Conservation (phyloP, 225 moss, liverwort and hornwort species). For the Pseudisothecium myosuroides region DNA sequence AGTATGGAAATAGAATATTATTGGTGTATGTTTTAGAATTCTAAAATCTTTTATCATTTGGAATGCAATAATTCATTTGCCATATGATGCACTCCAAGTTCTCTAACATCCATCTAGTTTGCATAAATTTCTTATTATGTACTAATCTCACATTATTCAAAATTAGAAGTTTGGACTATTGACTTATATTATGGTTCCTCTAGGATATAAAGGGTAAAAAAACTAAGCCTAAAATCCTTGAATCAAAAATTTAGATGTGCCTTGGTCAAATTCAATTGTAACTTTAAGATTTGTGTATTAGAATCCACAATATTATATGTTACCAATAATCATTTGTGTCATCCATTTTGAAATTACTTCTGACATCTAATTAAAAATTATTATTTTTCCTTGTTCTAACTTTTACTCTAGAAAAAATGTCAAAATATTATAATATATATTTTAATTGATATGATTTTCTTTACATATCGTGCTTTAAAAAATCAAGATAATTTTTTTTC, state of each 20-base stretch:
- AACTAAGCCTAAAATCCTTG: neutral
- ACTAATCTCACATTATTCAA: neutral
- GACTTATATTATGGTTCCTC: accelerated
- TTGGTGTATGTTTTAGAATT: neutral
- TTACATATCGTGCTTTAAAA: neutral
- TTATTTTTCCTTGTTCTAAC: neutral
- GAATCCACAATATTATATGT: neutral
- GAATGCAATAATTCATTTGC: neutral
- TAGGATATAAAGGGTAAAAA: no score
- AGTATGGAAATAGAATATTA: accelerated
- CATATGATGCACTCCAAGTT: neutral
- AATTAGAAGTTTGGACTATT: neutral
- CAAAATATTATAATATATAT: neutral
- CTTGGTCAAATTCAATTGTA: neutral
- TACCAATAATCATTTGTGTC: neutral
- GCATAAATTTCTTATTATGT: neutral
- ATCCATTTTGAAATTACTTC: neutral
- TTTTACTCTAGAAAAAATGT: no score
- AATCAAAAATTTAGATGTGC: accelerated
- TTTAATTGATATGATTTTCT: no score
- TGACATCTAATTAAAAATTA: no score
- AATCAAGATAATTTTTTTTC: neutral
- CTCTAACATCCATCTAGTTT: neutral
- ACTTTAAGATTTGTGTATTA: no score
- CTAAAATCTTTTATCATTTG: neutral